These are phyloP conservation scores for Phaeosphaeria sp. DNA, from an alignment of 2,329 filamentous ascomycete species.

Conservation along the genomic window DNA sequence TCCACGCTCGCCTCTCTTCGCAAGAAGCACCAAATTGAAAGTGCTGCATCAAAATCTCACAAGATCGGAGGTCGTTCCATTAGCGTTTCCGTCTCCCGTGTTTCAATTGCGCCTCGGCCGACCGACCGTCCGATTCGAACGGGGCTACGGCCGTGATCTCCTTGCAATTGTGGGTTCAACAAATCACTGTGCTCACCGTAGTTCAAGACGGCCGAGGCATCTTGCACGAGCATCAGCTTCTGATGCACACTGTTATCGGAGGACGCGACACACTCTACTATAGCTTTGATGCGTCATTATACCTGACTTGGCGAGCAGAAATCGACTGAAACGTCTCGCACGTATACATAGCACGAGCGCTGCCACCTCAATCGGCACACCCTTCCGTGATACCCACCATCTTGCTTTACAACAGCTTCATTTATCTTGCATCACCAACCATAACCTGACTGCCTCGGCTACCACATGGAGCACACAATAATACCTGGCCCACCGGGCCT, in stretches of 20 bases:
- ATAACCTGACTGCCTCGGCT: too few relatives aligned
- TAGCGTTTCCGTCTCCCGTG: neutral
- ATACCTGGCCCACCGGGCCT: constrained; percentile 70
- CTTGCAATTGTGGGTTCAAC: constrained; percentile 4
- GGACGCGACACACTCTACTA: constrained; percentile 11
- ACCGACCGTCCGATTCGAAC: neutral
- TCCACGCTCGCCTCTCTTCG: neutral
- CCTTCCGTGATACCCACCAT: neutral
- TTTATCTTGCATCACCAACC: neutral
- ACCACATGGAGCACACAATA: constrained; percentile 37
- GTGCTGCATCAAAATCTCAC: neutral
- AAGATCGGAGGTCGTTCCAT: neutral
- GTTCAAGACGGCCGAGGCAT: constrained; percentile 28
- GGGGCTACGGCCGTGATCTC: neutral
- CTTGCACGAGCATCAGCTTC: constrained; percentile 10
- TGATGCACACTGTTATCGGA: constrained; percentile 10
- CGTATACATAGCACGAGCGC: constrained; percentile 7
- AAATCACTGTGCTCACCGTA: constrained; percentile 18
- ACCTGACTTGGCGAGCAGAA: constrained; percentile 9
- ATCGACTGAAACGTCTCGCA: neutral
- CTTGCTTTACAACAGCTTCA: neutral
- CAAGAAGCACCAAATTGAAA: neutral
- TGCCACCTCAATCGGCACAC: neutral
- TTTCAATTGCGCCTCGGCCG: neutral
- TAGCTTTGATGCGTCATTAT: constrained; percentile 18